phyloP scores from a whole-genome alignment of 768 basidiomycete genomes.

The Pleurotus pulmonarius region DNA sequence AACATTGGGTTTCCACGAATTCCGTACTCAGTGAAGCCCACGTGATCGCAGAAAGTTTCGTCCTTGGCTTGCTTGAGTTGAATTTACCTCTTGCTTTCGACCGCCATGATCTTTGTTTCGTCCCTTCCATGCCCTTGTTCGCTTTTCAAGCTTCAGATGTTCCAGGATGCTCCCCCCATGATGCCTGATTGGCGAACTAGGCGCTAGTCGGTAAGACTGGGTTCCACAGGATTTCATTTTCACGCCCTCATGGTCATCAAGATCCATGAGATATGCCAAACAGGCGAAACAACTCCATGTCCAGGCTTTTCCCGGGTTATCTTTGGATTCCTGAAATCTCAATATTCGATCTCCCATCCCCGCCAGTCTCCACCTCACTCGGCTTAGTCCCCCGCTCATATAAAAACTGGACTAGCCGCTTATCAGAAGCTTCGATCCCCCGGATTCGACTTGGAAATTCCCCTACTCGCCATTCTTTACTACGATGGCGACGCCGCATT shows the following conservation, averaged over 20 bases:
- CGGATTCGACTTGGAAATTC: neutral
- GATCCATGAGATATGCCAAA: neutral
- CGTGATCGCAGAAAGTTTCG: neutral
- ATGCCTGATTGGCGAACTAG: too few relatives aligned
- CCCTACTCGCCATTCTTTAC: neutral
- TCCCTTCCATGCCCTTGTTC: neutral
- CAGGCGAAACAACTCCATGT: neutral
- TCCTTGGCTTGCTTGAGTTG: neutral
- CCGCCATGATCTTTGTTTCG: neutral
- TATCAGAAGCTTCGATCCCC: neutral
- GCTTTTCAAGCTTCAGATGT: neutral
- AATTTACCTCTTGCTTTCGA: neutral
- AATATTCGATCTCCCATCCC: neutral
- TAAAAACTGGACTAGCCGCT: neutral
- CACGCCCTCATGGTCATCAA: too few relatives aligned
- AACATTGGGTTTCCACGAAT: too few relatives aligned
- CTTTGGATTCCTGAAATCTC: slow-evolving; percentile 5
- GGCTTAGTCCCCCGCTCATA: neutral
- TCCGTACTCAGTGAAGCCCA: too few relatives aligned
- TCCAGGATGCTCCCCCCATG: too few relatives aligned
- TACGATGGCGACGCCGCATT: neutral
- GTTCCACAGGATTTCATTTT: neutral
- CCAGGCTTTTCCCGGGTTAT: neutral
- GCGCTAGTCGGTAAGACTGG: too few relatives aligned
- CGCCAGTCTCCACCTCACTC: neutral